Evolutionary conservation across 768 basidiomycete species (phyloP), one percentile per base, ranked within the genome.

Genomic region (Boletus rufocinnamomeus): DNA sequence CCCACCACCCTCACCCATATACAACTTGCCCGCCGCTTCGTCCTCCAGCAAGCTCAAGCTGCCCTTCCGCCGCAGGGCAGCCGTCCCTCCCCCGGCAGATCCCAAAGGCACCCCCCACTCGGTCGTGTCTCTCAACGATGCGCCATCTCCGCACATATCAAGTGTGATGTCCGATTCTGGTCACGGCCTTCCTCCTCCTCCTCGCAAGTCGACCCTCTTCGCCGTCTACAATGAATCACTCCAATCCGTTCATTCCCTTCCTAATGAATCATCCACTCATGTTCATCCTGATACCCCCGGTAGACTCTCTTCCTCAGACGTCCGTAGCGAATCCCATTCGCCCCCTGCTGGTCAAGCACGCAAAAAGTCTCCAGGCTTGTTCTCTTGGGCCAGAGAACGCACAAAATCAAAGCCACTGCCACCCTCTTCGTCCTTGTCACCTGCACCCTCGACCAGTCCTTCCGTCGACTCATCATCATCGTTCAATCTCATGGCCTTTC

Each of bases 401-500:
- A 68, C 80, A 66, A 70, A 79, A 56, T 69, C 75, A 19, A 71
- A 69, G 44, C 51, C 69, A 0, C 10, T 46, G 7, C 61, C 52
- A 8, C 67, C 66, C 27, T 67, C 79, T 38, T 72, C 78, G 19
- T 73, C 76, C 57, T 58, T 77, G n/a, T 56, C 77, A 8, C 64
- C 70, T 19, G 65, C 73, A 2, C 58, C 72, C 6, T 57, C 69
- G 16, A 50, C 66, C 46, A 65, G 55, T 55, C 53, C 63, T n/a
- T 44, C 70, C 30, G 50, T 52, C 48, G 69, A 69, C 4, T 52
- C 66, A 14, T 23, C 45, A 0, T 63, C 68, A 0, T 88, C 87
- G 0, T 91, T 91, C 74, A 89, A 87, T 73, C 81, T 91, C 62
- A 86, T 82, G 63, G 80, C 90, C 2, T 91, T 91, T 73, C 80